Evolutionary conservation across 1,284 basidiomycete genomes (phyloP), one percentile per base, ranked within the genome.

Genomic region (Spongiforma sp.): DNA sequence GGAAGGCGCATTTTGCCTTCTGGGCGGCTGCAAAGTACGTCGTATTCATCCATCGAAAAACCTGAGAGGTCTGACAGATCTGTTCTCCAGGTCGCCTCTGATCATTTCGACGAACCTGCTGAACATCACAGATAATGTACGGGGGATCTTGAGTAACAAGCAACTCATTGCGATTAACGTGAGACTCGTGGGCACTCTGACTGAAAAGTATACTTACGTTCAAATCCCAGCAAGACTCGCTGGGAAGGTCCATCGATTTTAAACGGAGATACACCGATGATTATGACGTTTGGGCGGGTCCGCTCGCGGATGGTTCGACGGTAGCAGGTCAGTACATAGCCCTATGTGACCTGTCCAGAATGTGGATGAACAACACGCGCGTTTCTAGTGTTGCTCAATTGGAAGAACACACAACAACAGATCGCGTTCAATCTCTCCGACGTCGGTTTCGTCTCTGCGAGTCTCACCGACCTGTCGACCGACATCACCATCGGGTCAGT

Each of bases 211-310:
- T 9, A 50, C 28, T 67, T 12, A 64, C 41, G 2, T 34, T 10
- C n/a, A 2, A 1, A 11, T 53, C 24, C 57, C 65, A 83, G 83
- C 83, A 84, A 83, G 84, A 84, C 65, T 46, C 78, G 39, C 70
- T 84, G 12, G 83, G 82, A 34, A 77, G 74, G 69, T 83, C 83
- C 26, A 81, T 85, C 50, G 69, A 65, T 28, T 84, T 85, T 70
- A 81, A 76, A 67, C 78, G 83, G 57, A 79, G 84, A 53, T 84
- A 85, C 68, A 81, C 82, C 0, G 81, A 83, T 62, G 80, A 83
- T 61, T 75, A 82, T 61, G 84, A 85, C 64, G 81, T 84, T 11
- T 85, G 83, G 83, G 75, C 81, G 28, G 83, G 83, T 12, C 81
- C 81, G 32, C 68, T 85, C 28, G 73, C 82, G 24, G 83, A 84